phyloP scores from a whole-genome alignment of 176 grass and related monocot species.

The Bonia amplexicaulis region DNA sequence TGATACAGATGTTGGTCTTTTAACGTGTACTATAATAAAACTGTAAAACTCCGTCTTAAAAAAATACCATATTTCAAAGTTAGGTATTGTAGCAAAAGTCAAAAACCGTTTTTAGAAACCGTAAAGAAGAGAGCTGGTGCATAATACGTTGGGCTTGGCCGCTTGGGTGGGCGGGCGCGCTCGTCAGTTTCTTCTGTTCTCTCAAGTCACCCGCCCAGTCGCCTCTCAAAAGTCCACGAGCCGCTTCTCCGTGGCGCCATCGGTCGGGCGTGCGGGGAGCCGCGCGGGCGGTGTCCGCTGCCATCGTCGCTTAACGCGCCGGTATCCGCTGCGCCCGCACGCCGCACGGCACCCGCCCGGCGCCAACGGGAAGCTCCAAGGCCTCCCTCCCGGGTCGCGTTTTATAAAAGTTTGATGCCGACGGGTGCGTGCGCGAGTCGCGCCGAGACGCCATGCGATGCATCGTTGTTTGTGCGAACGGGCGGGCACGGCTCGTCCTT shows the following conservation, averaged over 20 bases:
- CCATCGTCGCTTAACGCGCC: conserved; percentile 22
- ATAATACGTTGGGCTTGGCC: background rate
- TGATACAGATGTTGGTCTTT: too few relatives aligned
- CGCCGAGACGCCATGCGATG: conserved; percentile 20
- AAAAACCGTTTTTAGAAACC: too few relatives aligned
- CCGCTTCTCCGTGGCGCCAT: conserved; percentile 41
- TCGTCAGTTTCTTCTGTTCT: background rate
- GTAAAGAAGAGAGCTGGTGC: too few relatives aligned
- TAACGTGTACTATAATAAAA: too few relatives aligned
- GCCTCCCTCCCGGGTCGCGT: background rate
- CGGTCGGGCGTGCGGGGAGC: background rate
- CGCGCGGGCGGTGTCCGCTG: conserved; percentile 33
- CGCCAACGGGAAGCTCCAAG: conserved; percentile 38
- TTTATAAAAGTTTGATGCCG: background rate
- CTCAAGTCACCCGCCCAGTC: background rate
- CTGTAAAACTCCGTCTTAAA: too few relatives aligned
- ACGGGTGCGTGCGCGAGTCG: background rate
- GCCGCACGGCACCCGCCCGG: background rate
- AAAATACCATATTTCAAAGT: too few relatives aligned
- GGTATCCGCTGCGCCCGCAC: conserved; percentile 12
- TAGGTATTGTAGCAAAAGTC: too few relatives aligned
- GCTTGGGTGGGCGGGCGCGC: background rate
- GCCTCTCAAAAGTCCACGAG: conserved; percentile 18
- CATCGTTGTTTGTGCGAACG: conserved; percentile 34
- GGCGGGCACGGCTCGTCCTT: background rate